Percentiles rank a stretch among this genome's conserved stretches.
These are phyloP conservation scores for Aureobasidium sp. DNA, from an alignment of 2,329 filamentous ascomycete species.

Conservation along the genomic window DNA sequence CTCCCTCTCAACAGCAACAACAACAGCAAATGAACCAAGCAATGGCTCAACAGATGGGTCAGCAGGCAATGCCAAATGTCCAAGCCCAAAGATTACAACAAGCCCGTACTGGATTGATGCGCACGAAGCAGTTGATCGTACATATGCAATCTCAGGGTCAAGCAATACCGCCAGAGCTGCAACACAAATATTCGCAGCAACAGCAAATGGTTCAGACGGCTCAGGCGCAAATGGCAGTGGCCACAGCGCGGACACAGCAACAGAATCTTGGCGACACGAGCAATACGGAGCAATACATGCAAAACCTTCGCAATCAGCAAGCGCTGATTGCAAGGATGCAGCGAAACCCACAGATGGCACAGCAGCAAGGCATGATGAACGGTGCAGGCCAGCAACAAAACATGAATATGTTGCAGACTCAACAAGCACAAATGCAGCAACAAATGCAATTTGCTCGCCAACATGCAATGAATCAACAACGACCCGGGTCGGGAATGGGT, in stretches of 20 bases:
- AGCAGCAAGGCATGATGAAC: slow-evolving; percentile 18
- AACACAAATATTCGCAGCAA: slow-evolving; percentile 24
- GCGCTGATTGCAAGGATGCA: slow-evolving; percentile 21
- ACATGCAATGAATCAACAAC: slow-evolving; percentile 13
- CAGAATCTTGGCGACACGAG: slow-evolving; percentile 20
- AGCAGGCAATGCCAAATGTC: slow-evolving; percentile 16
- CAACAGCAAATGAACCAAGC: slow-evolving; percentile 22
- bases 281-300: slow-evolving; percentile 31
- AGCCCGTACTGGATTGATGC: slow-evolving; percentile 1
- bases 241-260: slow-evolving; percentile 13
- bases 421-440: slow-evolving; percentile 18
- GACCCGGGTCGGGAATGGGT: slow-evolving; percentile 13
- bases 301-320: slow-evolving; percentile 26
- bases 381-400: slow-evolving; percentile 14
- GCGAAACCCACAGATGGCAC: slow-evolving; percentile 16
- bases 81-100: slow-evolving; percentile 7
- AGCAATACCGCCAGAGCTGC: slow-evolving; percentile 20
- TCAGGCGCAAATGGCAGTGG: slow-evolving; percentile 15
- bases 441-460: slow-evolving; percentile 15
- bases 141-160: slow-evolving; percentile 17
- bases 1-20: slow-evolving; percentile 20
- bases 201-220: slow-evolving; percentile 21
- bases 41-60: slow-evolving; percentile 22
- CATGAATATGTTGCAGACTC: slow-evolving; percentile 21
- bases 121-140: slow-evolving; percentile 8